Evolutionary conservation across 176 grass and related monocot species (phyloP), one percentile per base, ranked within the genome.

Genomic region (Carex pumila): DNA sequence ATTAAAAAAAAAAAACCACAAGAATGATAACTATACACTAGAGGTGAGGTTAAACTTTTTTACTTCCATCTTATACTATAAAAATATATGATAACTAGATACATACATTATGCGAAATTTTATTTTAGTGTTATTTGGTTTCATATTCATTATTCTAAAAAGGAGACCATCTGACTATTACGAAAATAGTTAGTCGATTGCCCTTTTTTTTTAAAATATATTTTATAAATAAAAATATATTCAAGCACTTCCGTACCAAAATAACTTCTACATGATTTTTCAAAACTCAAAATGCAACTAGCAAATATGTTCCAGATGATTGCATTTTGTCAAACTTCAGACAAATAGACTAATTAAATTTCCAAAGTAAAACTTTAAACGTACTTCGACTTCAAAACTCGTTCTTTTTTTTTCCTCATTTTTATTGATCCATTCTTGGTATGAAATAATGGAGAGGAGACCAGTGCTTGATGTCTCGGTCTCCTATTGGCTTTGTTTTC

Each of bases 361-460:
- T 62, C 7, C 2, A 62, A 61, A 62, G 12, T 25, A 21, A 47
- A 49, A 49, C 43, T 45, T 22, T 63, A 7, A 61, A 21, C 29
- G 8, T 39, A 39, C 37, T 39, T 39, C 0, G 37, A 39, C 47
- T 49, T 49, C 9, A 45, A 45, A 45, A 45, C 43, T 7, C 8
- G 43, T 11, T 34, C 32, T 34, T 34, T 49, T 72, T 19, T 10
- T 72, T 22, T 0, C 12, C n/a, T 49, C 4, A 73, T 12, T 25
- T 47, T 2, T 52, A 49, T 2, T 2, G 3, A 74, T 74, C 70
- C 11, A 74, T 74, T 29, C 3, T 49, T 72, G 18, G 41, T 74
- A 12, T 2, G 10, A 74, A 74, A 74, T 73, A 74, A 74, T 73
- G 70, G 43, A 52, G 70, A 74, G 8, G 70, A 73, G 70, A 50